Conservation (phyloP, 306 rosid species). For the Lathyrus oleraceus region DNA sequence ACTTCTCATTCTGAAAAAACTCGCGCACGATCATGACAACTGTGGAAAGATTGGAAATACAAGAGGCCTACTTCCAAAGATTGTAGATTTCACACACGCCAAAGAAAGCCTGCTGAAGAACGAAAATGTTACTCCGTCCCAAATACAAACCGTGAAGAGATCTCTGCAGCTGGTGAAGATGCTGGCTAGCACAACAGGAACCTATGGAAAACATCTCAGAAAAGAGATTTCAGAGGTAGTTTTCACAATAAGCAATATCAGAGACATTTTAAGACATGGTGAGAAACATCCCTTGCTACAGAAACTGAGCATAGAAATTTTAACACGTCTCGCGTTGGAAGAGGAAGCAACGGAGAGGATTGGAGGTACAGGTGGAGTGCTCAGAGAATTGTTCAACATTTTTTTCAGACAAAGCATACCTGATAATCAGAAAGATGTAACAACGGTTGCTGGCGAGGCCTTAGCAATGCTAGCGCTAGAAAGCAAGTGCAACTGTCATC, state of each 20-base stretch:
- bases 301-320: conserved; percentile 76
- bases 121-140: conserved; percentile 48
- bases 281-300: conserved; percentile 68
- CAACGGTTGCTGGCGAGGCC: conserved; percentile 87
- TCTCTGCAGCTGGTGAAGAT: conserved; percentile 88
- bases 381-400: conserved; percentile 71
- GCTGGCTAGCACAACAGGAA: conserved; percentile 76
- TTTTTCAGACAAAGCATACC: conserved; percentile 50
- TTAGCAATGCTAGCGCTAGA: conserved; percentile 83
- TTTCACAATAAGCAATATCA: conserved; percentile 78
- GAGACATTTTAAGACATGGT: conserved; percentile 76
- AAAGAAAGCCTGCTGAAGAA: conserved; percentile 67
- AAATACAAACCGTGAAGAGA: conserved; percentile 66
- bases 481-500: conserved; percentile 67
- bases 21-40: conserved; percentile 82
- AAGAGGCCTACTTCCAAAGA: conserved; percentile 82
- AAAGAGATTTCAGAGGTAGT: conserved; percentile 83
- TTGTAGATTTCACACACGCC: conserved; percentile 74
- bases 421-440: conserved; percentile 45
- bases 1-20: conserved; percentile 77
- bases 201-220: conserved; percentile 69
- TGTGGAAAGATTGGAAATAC: conserved; percentile 95
- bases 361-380: conserved; percentile 85
- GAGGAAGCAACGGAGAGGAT: conserved; percentile 81
- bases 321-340: conserved; percentile 77